Conservation (phyloP, 1,284 basidiomycete genomes). For the Fomitopsis schrenkii region DNA sequence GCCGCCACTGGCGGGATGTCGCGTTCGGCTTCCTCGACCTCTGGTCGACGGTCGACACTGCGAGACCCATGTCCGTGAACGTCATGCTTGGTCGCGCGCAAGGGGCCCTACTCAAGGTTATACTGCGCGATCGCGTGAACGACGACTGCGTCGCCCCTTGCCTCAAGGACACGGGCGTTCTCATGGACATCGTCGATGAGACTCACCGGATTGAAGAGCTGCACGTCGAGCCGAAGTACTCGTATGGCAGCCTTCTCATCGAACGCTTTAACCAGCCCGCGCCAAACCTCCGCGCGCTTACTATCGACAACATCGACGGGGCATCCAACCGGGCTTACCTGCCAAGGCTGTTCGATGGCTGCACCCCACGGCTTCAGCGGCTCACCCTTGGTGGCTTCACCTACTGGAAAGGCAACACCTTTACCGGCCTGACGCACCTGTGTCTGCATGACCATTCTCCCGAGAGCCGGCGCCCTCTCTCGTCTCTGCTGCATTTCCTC, state of each 20-base stretch:
- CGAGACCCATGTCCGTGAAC: conserved; percentile 11
- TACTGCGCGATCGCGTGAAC: conserved; percentile 12
- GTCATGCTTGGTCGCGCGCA: conserved; percentile 14
- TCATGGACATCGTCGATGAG: conserved; percentile 9
- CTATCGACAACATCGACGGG: conserved; percentile 2
- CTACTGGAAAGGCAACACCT: conserved; percentile 18
- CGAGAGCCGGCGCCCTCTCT: conserved; percentile 13
- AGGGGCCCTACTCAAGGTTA: conserved; percentile 8
- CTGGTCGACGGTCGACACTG: conserved; percentile 22
- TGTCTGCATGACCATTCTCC: conserved; percentile 17
- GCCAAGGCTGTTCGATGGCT: conserved; percentile 13
- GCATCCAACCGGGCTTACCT: background rate
- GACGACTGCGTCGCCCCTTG: conserved; percentile 5
- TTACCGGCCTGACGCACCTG: conserved; percentile 19
- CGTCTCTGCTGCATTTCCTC: conserved; percentile 19
- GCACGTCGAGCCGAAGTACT: conserved; percentile 15
- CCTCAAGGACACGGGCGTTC: conserved; percentile 11
- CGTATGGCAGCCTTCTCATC: conserved; percentile 13
- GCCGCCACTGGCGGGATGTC: conserved; percentile 21
- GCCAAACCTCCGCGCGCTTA: conserved; percentile 10
- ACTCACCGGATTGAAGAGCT: conserved; percentile 10
- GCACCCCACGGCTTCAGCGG: conserved; percentile 12
- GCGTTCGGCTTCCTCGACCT: conserved; percentile 21
- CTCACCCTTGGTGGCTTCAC: conserved; percentile 20
- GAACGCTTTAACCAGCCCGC: conserved; percentile 11